Evolutionary conservation across 768 basidiomycete genomes (phyloP), one percentile per base, ranked within the genome.

Genomic region (Russula compacta): DNA sequence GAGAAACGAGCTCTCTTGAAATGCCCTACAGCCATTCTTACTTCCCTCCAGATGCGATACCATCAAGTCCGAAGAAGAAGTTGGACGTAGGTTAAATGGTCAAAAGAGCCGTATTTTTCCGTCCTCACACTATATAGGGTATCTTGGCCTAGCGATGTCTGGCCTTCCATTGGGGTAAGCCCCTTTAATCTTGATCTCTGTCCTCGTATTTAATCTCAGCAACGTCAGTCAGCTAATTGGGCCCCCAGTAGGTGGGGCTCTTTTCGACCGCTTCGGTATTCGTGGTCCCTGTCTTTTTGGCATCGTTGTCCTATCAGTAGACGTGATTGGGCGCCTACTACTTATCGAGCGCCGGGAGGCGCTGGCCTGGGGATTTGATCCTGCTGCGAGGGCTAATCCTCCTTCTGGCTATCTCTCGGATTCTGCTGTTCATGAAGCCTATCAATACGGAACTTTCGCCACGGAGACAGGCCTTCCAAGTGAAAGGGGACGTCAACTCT

Each of bases 91-190:
- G 74, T 69, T n/a, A 9, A 9, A 29, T 51, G 2, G 15, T 21
- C 55, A 14, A 24, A 32, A 19, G 40, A 49, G 24, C 7, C n/a
- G 7, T 56, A 9, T 60, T 11, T 15, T 35, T 7, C 6, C 21
- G 33, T 33, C 47, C 33, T 35, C 4, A 42, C 33, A 8, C 15
- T 19, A 38, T n/a, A 40, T 54, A 77, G 76, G 71, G 24, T 74
- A 77, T 64, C 69, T 77, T 29, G 77, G 77, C 3, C 51, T 76
- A 1, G 76, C 73, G 0, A 73, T 77, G 72, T 69, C 72, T 36
- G 76, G 77, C 4, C 65, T 75, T 44, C 71, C 75, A 1, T 58
- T 77, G 8, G 77, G 77, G 73, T 75, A 64, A 5, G 68, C 58
- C 7, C 38, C 8, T 47, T 12, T 4, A 3, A 3, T 42, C 15